These are phyloP conservation scores for Russula dissimulans DNA, from an alignment of 768 basidiomycete species.

Conservation along the genomic window DNA sequence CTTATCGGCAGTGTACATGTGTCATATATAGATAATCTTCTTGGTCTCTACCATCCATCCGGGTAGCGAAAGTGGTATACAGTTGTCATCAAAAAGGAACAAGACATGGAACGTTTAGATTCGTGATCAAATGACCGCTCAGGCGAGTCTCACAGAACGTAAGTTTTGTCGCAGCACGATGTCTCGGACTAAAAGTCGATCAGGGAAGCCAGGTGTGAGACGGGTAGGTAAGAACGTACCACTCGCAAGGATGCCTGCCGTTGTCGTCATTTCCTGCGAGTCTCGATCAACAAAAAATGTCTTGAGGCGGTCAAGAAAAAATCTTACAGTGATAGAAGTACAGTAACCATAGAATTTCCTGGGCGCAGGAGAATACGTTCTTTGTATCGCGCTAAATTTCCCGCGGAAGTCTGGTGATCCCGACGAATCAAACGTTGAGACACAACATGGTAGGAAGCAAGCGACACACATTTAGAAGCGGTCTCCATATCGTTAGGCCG, in stretches of 20 bases:
- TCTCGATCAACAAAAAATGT: neutral
- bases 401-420: conserved; percentile 44
- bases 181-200: conserved; percentile 17
- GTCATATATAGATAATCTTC: neutral
- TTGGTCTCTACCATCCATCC: neutral
- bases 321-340: conserved; percentile 59
- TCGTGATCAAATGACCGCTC: neutral
- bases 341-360: conserved; percentile 73
- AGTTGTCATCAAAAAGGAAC: neutral
- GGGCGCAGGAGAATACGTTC: conserved; percentile 65
- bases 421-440: neutral
- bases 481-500: conserved; percentile 61
- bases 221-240: conserved; percentile 34
- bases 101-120: neutral
- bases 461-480: conserved; percentile 51
- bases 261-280: conserved; percentile 54
- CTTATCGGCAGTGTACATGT: neutral
- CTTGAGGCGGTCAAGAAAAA: neutral
- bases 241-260: conserved; percentile 67
- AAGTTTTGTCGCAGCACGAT: conserved; percentile 19
- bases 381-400: conserved; percentile 68
- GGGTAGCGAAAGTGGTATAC: neutral
- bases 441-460: neutral
- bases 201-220: neutral
- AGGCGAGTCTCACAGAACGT: conserved; percentile 16